These are phyloP conservation scores for Russula brevipes DNA, from an alignment of 768 basidiomycete genomes.

Conservation along the genomic window DNA sequence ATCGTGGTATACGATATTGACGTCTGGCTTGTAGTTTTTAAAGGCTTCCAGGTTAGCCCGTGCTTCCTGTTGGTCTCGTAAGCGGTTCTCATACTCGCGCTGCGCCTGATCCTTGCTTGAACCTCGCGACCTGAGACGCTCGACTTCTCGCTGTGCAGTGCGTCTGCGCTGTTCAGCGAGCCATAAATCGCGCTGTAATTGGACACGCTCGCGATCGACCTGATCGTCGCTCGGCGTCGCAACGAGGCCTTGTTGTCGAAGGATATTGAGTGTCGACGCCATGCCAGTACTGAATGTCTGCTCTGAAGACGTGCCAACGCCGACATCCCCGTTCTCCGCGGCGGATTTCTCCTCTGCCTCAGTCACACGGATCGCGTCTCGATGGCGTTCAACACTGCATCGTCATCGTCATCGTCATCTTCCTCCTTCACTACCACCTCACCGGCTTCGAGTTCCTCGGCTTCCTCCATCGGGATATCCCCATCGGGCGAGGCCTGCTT, in stretches of 20 bases:
- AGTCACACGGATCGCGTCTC: conserved; percentile 59
- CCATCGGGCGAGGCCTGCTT: conserved; percentile 44
- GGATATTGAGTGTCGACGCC: conserved; percentile 81
- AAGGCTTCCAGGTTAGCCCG: conserved; percentile 74
- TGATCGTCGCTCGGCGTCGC: conserved; percentile 59
- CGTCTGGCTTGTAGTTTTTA: conserved; percentile 94
- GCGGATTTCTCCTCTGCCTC: conserved; percentile 49
- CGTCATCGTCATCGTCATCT: conserved; percentile 62
- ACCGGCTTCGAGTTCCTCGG: conserved; percentile 64
- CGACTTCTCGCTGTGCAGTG: conserved; percentile 73
- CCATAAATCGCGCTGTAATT: conserved; percentile 86
- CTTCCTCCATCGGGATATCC: conserved; percentile 57
- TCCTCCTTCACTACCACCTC: conserved; percentile 78
- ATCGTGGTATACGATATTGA: conserved; percentile 95
- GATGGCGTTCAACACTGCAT: conserved; percentile 74
- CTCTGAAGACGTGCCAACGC: conserved; percentile 66
- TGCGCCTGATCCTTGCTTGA: conserved; percentile 87
- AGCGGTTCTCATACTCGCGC: conserved; percentile 89
- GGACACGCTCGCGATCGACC: conserved; percentile 70
- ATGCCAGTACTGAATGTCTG: conserved; percentile 79
- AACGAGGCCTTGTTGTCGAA: conserved; percentile 89
- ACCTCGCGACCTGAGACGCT: conserved; percentile 70
- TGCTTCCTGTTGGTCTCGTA: conserved; percentile 88
- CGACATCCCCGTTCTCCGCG: conserved; percentile 34
- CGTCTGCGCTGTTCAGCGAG: conserved; percentile 76